Evolutionary conservation across 345 rosid genomes (phyloP).

Genomic region (Draba incana): DNA sequence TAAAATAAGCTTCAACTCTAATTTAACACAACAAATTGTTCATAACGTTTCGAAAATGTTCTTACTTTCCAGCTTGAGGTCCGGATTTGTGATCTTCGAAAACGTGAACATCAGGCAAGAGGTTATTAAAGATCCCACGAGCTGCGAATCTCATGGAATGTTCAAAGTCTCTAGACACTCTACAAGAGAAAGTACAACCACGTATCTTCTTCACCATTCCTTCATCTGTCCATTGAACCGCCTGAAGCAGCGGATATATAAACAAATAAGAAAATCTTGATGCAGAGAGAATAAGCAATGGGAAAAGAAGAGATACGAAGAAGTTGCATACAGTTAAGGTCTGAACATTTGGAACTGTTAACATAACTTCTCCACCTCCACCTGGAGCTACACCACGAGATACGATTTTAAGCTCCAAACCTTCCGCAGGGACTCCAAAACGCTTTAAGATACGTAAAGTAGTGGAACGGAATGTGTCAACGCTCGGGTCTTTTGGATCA

Average conservation of each 20-base stretch:
- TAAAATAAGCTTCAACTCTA: background rate
- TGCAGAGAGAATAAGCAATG: slow-evolving; percentile 8
- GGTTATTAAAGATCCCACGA: slow-evolving; percentile 83
- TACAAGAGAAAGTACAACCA: slow-evolving; percentile 76
- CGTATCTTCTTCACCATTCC: slow-evolving; percentile 95
- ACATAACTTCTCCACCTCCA: slow-evolving; percentile 85
- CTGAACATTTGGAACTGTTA: slow-evolving; percentile 66
- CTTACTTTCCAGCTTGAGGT: slow-evolving; percentile 89
- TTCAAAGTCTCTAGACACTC: slow-evolving; percentile 74
- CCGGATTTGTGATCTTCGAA: slow-evolving; percentile 71
- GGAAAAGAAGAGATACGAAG: background rate
- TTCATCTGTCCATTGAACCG: slow-evolving; percentile 76
- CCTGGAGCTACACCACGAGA: slow-evolving; percentile 77
- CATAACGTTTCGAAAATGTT: background rate
- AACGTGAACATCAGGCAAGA: slow-evolving; percentile 91
- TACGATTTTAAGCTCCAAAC: slow-evolving; percentile 72
- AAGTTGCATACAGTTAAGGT: slow-evolving; percentile 49
- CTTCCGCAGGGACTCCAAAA: slow-evolving; percentile 75
- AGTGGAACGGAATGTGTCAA: slow-evolving; percentile 76
- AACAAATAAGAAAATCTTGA: slow-evolving; percentile 21
- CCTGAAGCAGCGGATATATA: slow-evolving; percentile 47
- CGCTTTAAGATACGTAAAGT: slow-evolving; percentile 55
- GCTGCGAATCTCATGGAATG: slow-evolving; percentile 77
- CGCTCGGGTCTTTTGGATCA: slow-evolving; percentile 76
- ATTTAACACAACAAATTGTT: background rate